Conservation (phyloP, 768 basidiomycete species). For the Naganishia vishniacii region DNA sequence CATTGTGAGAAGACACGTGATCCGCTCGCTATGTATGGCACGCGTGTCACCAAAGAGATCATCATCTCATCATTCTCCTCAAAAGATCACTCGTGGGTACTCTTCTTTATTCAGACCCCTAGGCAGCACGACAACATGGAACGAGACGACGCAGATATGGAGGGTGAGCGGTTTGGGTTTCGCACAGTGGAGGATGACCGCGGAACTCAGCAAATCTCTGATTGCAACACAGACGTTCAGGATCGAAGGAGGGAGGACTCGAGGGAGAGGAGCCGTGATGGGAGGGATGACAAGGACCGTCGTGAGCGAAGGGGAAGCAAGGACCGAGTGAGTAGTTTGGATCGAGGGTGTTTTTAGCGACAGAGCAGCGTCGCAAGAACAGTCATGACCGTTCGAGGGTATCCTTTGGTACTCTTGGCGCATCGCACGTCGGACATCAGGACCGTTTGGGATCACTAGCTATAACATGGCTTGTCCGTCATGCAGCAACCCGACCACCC, state of each 20-base stretch:
- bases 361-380: slow-evolving; percentile 1
- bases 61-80: background rate
- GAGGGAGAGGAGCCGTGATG: slow-evolving; percentile 15
- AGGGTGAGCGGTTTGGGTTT: slow-evolving; percentile 14
- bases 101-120: background rate
- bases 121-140: slow-evolving; percentile 13
- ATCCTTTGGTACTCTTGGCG: background rate
- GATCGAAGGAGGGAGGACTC: slow-evolving; percentile 22
- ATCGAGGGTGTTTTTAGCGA: background rate
- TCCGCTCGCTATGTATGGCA: background rate
- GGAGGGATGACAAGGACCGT: slow-evolving; percentile 9
- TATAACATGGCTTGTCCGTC: too few relatives aligned
- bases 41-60: background rate
- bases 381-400: slow-evolving; percentile 6
- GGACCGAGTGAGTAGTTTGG: slow-evolving; percentile 11
- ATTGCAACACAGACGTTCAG: background rate
- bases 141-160: slow-evolving; percentile 25
- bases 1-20: background rate
- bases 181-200: background rate
- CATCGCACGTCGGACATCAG: too few relatives aligned
- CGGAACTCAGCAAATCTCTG: background rate
- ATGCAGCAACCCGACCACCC: too few relatives aligned
- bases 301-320: slow-evolving; percentile 23
- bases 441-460: too few relatives aligned
- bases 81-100: too few relatives aligned